These are phyloP conservation scores for Trichoderma koningii DNA, from an alignment of 2,329 filamentous ascomycete species.

Conservation along the genomic window DNA sequence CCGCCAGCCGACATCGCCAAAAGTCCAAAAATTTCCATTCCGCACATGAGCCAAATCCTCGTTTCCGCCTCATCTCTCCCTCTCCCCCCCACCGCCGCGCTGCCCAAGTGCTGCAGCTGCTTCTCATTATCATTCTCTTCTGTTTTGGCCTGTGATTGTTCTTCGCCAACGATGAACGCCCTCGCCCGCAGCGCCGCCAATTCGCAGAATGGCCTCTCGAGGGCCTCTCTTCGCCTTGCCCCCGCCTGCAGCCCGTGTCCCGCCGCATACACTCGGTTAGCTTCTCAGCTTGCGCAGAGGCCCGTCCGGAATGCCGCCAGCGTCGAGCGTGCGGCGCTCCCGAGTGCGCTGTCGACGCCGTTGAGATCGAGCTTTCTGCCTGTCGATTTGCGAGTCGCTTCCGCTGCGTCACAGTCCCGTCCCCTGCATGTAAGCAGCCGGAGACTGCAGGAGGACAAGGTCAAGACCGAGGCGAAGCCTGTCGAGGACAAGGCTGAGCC, in stretches of 20 bases:
- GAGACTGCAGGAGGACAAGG: conserved; percentile 39
- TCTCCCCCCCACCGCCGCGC: conserved; percentile 25
- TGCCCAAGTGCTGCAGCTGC: conserved; percentile 34
- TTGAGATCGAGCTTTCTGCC: conserved; percentile 51
- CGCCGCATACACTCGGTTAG: conserved; percentile 53
- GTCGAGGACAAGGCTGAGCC: conserved; percentile 25
- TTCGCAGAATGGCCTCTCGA: conserved; percentile 46
- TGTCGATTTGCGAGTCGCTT: conserved; percentile 40
- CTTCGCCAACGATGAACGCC: conserved; percentile 47
- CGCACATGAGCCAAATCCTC: conserved; percentile 33
- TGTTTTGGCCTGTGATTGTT: conserved; percentile 27
- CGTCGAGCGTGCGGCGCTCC: conserved; percentile 34
- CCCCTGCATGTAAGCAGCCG: conserved; percentile 40
- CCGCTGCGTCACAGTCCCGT: conserved; percentile 39
- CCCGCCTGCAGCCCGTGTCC: conserved; percentile 46
- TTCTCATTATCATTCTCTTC: conserved; percentile 22
- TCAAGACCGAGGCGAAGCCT: conserved; percentile 31
- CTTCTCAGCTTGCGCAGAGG: conserved; percentile 40
- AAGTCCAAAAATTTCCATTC: conserved; percentile 42
- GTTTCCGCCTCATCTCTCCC: conserved; percentile 33
- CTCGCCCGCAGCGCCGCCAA: conserved; percentile 48
- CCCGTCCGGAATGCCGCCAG: conserved; percentile 35
- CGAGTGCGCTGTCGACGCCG: conserved; percentile 40
- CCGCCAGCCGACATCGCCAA: conserved; percentile 43
- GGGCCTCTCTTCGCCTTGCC: conserved; percentile 44